Base-by-base conservation (phyloP, 2,329 filamentous ascomycete species). In the Exophiala viscosa region DNA sequence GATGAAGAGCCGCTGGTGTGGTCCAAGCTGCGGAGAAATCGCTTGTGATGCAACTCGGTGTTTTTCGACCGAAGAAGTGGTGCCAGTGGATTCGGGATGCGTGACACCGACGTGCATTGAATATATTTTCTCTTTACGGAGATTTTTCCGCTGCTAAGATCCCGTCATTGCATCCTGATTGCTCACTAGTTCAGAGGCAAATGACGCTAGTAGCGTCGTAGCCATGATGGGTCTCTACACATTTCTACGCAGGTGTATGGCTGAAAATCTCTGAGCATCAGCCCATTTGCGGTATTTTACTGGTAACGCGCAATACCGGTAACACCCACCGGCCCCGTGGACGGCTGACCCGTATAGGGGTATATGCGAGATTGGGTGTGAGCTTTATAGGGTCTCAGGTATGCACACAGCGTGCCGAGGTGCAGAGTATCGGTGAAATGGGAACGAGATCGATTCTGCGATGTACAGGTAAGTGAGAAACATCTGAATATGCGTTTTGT, bases 11-110 rank as follows among this genome's bases (percentile, higher is more conserved):
- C 39, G 39, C 39, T 18, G 3, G 18, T 18, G 39, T 18, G 18
- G 18, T 15, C 39, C 39, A 20, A 20, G 18, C 45, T 48, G 45
- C 45, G 45, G 45, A 48, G 45, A 40, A 40, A 38, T 28, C 23
- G 23, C 3, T 28, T 28, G 23, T 28, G 5, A 28, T 46, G 44
- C 33, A 7, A 11, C n/a, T 53, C 50, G 50, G 50, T 18, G 1
- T 33, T 1, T 5, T 5, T 6, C 5, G 1, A 23, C 50, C 50
- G 50, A 53, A 31, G 15, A 46, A 18, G 17, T 20, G 33, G 44
- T 11, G n/a, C 6, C 39, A n/a, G 1, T n/a, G 2, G 34, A 38
- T 7, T 28, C 23, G 23, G 23, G 5, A 28, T 28, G 23, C 2
- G 5, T 28, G 23, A 7, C 23, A 28, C 23, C 23, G 23, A 28